phyloP scores from a whole-genome alignment of 179 eudicot species.

The Heliamphora pulchella region DNA sequence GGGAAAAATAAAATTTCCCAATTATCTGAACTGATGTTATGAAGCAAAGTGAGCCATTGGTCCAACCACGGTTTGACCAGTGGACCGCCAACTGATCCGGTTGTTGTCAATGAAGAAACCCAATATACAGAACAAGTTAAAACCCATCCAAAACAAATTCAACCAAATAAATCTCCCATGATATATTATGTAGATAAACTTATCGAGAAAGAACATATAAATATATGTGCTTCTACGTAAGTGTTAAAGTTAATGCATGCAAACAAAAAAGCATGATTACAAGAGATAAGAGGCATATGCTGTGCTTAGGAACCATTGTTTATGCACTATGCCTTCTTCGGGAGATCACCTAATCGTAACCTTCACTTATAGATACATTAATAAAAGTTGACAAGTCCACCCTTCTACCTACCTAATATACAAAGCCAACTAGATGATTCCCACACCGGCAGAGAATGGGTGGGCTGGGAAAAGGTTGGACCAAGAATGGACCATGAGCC shows the following conservation, averaged over 20 bases:
- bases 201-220: neutral
- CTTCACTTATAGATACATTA: neutral
- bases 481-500: neutral
- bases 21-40: neutral
- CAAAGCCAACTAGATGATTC: neutral
- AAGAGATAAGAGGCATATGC: neutral
- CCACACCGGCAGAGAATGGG: neutral
- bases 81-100: neutral
- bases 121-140: neutral
- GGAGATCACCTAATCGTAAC: neutral
- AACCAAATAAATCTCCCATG: neutral
- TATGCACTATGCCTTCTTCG: neutral
- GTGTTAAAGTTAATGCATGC: neutral
- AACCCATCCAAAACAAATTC: slow-evolving; percentile 7
- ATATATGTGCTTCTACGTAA: neutral
- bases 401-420: slow-evolving; percentile 6
- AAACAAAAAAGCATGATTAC: neutral
- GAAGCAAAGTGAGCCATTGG: slow-evolving; percentile 8
- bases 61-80: neutral
- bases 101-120: slow-evolving; percentile 4
- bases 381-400: neutral
- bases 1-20: neutral
- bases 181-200: neutral
- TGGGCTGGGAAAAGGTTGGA: neutral
- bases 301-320: neutral